Evolutionary conservation across 306 rosid genomes (phyloP).

Genomic region (Prunus mira): DNA sequence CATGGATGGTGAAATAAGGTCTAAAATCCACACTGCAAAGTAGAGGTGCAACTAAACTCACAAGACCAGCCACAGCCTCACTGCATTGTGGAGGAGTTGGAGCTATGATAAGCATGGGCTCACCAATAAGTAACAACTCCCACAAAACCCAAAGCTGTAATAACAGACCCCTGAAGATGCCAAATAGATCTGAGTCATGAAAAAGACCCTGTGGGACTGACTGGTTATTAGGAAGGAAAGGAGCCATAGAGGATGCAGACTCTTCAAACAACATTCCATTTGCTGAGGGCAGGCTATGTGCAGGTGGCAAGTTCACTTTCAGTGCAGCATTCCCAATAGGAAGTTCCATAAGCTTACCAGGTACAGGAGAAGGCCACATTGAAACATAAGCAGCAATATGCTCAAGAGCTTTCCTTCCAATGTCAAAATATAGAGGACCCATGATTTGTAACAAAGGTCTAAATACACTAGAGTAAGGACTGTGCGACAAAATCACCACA

Average conservation of each 20-base stretch:
- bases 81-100: slow-evolving; percentile 96
- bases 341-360: slow-evolving; percentile 86
- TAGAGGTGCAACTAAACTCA: slow-evolving; percentile 89
- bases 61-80: slow-evolving; percentile 94
- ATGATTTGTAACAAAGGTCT: slow-evolving; percentile 87
- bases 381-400: slow-evolving; percentile 90
- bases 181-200: slow-evolving; percentile 87
- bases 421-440: slow-evolving; percentile 87
- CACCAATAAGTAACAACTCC: slow-evolving; percentile 90
- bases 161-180: slow-evolving; percentile 67
- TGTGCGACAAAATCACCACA: slow-evolving; percentile 70
- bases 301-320: slow-evolving; percentile 87
- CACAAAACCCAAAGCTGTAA: slow-evolving; percentile 95
- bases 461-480: slow-evolving; percentile 79
- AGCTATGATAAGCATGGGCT: slow-evolving; percentile 83
- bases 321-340: slow-evolving; percentile 86
- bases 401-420: slow-evolving; percentile 87
- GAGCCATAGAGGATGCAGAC: slow-evolving; percentile 69
- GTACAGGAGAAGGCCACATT: slow-evolving; percentile 77
- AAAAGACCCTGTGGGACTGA: slow-evolving; percentile 80
- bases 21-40: slow-evolving; percentile 85
- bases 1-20: slow-evolving; percentile 95
- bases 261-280: slow-evolving; percentile 52
- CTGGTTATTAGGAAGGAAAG: slow-evolving; percentile 70
- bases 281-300: slow-evolving; percentile 66